phyloP scores from a whole-genome alignment of 2,329 filamentous ascomycete genomes.

The Epicoccum sorghinum region DNA sequence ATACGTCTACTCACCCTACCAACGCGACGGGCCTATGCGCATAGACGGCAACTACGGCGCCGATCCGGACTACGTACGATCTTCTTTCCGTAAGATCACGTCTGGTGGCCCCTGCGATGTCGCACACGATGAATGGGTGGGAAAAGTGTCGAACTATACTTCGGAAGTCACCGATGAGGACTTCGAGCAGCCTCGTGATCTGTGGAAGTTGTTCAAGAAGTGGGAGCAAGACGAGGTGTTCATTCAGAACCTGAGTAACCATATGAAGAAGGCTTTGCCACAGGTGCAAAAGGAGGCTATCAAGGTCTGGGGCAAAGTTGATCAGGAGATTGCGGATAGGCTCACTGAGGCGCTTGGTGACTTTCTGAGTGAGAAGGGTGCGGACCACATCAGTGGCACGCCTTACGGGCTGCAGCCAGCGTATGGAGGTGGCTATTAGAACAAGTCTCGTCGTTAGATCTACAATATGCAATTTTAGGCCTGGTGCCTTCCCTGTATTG shows the following conservation, averaged over 20 bases:
- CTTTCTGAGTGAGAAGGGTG: conserved; percentile 10
- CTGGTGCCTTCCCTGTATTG: no score
- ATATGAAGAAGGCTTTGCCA: conserved; percentile 25
- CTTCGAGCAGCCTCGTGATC: conserved; percentile 56
- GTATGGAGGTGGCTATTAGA: not conserved
- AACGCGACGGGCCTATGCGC: conserved; percentile 38
- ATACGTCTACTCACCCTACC: conserved; percentile 35
- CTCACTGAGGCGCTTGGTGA: conserved; percentile 19
- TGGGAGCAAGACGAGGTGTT: conserved; percentile 37
- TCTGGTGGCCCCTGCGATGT: conserved; percentile 19
- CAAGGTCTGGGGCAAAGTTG: conserved; percentile 24
- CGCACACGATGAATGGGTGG: conserved; percentile 32
- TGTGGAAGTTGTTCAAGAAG: conserved; percentile 52
- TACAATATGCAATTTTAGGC: no score
- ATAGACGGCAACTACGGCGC: conserved; percentile 55
- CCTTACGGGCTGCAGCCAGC: conserved; percentile 18
- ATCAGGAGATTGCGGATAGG: conserved; percentile 23
- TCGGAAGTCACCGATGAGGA: conserved; percentile 55
- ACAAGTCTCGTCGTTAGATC: no score
- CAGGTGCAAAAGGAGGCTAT: conserved; percentile 31
- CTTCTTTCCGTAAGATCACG: conserved; percentile 25
- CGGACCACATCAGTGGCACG: conserved; percentile 17
- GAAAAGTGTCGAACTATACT: conserved; percentile 20
- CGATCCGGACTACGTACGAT: conserved; percentile 53
- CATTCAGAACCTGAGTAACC: conserved; percentile 31